Evolutionary conservation across 805 yeast species (phyloP).

Genomic region (Scheffersomyces stipitis): DNA sequence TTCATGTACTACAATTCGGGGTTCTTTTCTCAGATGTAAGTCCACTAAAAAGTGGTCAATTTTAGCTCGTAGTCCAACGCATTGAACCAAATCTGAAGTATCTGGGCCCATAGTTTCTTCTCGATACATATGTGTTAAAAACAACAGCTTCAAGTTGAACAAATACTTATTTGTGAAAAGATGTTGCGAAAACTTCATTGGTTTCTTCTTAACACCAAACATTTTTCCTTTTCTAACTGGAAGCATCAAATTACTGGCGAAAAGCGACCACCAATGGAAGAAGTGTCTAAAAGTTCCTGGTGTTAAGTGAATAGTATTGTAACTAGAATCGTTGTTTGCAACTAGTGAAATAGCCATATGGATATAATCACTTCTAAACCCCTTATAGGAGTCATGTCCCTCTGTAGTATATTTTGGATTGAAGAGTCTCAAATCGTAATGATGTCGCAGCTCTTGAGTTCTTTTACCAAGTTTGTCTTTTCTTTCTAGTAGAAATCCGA

Average conservation of each 20-base stretch:
- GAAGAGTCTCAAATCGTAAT: constrained; percentile 54
- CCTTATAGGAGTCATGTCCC: constrained; percentile 41
- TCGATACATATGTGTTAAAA: constrained; percentile 69
- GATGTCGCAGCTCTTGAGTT: constrained; percentile 53
- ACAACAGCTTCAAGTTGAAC: constrained; percentile 70
- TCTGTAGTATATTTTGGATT: constrained; percentile 52
- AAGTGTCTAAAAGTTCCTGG: constrained; percentile 70
- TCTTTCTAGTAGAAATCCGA: constrained; percentile 62
- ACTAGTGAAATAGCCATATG: constrained; percentile 42
- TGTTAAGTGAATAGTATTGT: constrained; percentile 75
- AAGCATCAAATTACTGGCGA: constrained; percentile 73
- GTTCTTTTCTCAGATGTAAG: constrained; percentile 42
- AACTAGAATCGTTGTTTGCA: constrained; percentile 38
- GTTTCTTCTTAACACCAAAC: constrained; percentile 54
- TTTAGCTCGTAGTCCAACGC: constrained; percentile 64
- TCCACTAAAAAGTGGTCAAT: constrained; percentile 39
- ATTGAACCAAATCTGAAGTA: constrained; percentile 48
- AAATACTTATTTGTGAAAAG: constrained; percentile 77
- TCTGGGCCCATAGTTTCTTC: constrained; percentile 41
- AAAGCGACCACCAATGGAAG: constrained; percentile 82
- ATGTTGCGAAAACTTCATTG: constrained; percentile 73
- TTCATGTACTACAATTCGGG: constrained; percentile 35
- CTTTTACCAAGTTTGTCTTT: constrained; percentile 30
- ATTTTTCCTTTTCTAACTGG: constrained; percentile 77
- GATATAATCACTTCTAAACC: constrained; percentile 39